Conservation (phyloP, 202 grass and related monocot species). For the Schoenoplectus tabernaemontani region DNA sequence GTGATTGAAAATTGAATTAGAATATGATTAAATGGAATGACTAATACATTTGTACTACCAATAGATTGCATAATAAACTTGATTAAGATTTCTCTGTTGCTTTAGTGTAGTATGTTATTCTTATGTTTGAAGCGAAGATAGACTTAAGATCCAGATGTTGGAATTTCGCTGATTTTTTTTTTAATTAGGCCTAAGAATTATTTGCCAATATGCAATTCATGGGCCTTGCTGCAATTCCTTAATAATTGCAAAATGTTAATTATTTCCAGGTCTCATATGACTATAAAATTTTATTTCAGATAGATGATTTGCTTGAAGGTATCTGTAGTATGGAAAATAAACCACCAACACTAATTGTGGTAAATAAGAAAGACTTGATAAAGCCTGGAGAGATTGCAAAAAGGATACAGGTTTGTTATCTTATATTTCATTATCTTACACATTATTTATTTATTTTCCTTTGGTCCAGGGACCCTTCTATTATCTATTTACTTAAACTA, state of each 20-base stretch:
- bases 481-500: neutral
- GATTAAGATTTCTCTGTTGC: no score
- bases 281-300: conserved; percentile 28
- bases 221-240: neutral
- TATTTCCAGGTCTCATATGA: conserved; percentile 11
- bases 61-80: neutral
- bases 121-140: neutral
- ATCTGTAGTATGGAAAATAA: conserved; percentile 39
- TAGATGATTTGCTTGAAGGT: conserved; percentile 76
- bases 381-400: conserved; percentile 97
- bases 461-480: no score
- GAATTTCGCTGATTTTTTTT: neutral
- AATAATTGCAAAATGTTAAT: neutral
- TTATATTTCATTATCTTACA: neutral
- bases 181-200: neutral
- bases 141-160: no score
- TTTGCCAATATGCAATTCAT: neutral
- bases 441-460: no score
- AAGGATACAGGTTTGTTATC: conserved; percentile 51
- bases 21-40: neutral
- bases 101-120: no score
- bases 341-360: conserved; percentile 54
- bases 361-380: conserved; percentile 96
- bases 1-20: neutral
- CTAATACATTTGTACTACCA: neutral